Base-by-base conservation (phyloP, 805 yeast species). In the Wickerhamiella alocasiicola region DNA sequence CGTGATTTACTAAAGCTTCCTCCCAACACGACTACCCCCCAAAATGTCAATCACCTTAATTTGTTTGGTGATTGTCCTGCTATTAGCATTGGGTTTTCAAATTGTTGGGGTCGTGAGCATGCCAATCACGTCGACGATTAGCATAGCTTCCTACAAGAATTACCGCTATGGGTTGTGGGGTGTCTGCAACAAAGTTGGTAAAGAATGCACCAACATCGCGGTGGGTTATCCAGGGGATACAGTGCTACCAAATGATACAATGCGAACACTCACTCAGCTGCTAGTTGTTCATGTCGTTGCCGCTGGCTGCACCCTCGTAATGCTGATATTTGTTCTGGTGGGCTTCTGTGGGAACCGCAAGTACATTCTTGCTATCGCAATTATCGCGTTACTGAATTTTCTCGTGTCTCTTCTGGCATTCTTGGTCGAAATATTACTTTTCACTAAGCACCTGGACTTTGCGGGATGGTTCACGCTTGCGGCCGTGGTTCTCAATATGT, bases 401-500 rank as follows among this genome's bases (percentile, higher is more conserved):
- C 54, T 87, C 43, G 64, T 80, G 31, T 64, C 81, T 1, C 60
- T 87, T 36, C 64, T 88, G 39, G 77, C 87, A 5, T 81, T 88
- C 48, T 62, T 87, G 44, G 83, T 83, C 3, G 97, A 88, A 56
- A 71, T 87, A 28, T 58, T 87, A 30, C 58, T 88, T 38, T 88
- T 88, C 52, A 69, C 78, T 1, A 81, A 87, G 2, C 74, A 76
- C 53, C 61, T 88, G 41, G 69, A 74, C 41, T 85, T 84, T 76
- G 71, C 78, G 33, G 95, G 95, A 19, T 88, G 96, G 96, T 62
- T 80, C 38, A 70, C 81, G 44, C 62, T 87, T 19, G 74, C 74
- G 0, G 72, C 88, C 1, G 72, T 91, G 0, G 70, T 79, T 2
- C 56, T 78, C 24, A 65, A 77, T 34, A 79, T 88, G 0, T 47